Evolutionary conservation across 208 protist genomes (phyloP), one percentile per base, ranked within the genome.

Genomic region (Leishmania aethiopica): DNA sequence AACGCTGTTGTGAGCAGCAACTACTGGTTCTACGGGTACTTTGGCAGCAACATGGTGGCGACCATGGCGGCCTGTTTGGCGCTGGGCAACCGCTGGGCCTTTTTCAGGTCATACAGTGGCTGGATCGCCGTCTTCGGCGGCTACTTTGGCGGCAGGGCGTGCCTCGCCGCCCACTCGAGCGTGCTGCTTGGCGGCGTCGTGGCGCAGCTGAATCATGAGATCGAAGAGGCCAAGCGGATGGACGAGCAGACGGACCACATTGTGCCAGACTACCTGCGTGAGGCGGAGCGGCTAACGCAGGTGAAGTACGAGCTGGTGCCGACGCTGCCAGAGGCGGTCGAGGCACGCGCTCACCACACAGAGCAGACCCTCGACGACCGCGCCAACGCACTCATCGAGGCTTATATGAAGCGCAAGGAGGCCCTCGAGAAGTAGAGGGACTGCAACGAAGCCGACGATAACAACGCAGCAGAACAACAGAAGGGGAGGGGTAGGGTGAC

Each of bases 11-110:
- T 90, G 7, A 88, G 92, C 55, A 96, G 87, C 86, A 93, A 78
- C 72, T 95, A 95, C 85, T 96, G 92, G 92, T 91, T 89, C 45
- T 98, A 98, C 78, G 95, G 95, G 25, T 98, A 96, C 82, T 94
- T 92, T 80, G 91, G 89, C 42, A 86, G 82, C 19, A 91, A 86
- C 59, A 95, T 93, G 93, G 17, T 94, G 64, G 80, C 85, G 13
- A 92, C 92, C 32, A 93, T 96, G 91, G 92, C 87, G 1, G 82
- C 42, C 17, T 94, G 90, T 75, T 84, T 98, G 45, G 83, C 88
- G 25, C 32, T 95, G 59, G 91, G 95, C 79, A 92, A 84, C 77
- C 89, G 93, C n/a, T 70, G 93, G 35, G 74, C 89, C n/a, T 82
- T 96, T 35, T 85, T 98, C 49, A 91, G 88, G 17, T 79, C 66